Conservation (phyloP, 768 basidiomycete genomes). For the Polyporus arcularius region DNA sequence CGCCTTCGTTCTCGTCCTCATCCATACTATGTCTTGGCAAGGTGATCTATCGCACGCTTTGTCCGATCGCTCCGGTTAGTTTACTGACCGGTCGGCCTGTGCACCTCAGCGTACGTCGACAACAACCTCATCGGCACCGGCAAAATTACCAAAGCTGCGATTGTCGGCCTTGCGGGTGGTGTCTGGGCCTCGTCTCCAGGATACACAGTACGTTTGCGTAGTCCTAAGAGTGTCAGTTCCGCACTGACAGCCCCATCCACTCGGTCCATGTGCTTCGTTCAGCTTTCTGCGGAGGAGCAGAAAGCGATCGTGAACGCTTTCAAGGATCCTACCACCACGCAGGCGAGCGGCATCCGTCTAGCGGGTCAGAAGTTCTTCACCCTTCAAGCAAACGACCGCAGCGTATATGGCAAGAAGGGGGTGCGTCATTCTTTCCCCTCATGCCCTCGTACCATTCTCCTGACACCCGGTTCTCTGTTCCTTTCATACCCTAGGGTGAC, state of each 20-base stretch:
- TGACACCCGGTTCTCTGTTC: neutral
- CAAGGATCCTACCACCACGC: constrained; percentile 39
- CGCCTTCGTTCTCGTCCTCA: constrained; percentile 4
- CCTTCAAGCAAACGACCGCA: constrained; percentile 48
- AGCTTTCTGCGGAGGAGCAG: constrained; percentile 73
- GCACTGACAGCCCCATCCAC: neutral
- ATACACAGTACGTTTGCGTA: constrained; percentile 52
- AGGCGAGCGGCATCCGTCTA: constrained; percentile 63
- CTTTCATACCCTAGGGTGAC: constrained; percentile 54
- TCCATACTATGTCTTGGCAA: constrained; percentile 69
- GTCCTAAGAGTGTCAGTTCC: neutral
- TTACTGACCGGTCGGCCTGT: neutral
- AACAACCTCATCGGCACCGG: constrained; percentile 72
- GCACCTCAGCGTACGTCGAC: constrained; percentile 73
- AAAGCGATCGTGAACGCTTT: constrained; percentile 53
- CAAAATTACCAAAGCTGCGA: constrained; percentile 76
- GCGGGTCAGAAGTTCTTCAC: constrained; percentile 77
- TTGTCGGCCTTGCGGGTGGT: constrained; percentile 72
- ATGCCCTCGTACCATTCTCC: neutral
- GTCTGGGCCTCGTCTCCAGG: constrained; percentile 71
- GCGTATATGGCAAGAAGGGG: constrained; percentile 75
- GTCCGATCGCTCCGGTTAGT: neutral
- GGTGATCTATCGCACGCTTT: constrained; percentile 33
- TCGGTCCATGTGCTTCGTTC: neutral
- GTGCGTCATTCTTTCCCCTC: constrained; percentile 44